These are phyloP conservation scores for Beauveria pseudobassiana DNA, from an alignment of 2,329 filamentous ascomycete genomes.

Conservation along the genomic window DNA sequence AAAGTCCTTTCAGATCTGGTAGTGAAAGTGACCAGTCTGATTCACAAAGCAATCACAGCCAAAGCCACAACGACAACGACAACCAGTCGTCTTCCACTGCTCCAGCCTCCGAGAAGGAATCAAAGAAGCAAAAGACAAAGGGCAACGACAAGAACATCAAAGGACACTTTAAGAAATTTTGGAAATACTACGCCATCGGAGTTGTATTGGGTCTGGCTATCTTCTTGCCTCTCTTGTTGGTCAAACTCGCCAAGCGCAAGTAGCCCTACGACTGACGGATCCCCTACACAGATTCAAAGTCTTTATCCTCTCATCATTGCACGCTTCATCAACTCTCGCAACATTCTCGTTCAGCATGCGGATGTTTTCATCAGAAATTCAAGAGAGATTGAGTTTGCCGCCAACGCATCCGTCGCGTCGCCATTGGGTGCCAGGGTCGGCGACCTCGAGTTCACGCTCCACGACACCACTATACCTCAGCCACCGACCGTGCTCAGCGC, in stretches of 20 bases:
- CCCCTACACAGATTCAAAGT: neutral
- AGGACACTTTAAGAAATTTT: neutral
- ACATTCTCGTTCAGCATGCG: neutral
- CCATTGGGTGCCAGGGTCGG: neutral
- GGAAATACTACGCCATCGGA: neutral
- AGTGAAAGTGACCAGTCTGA: neutral
- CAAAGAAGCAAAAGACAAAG: neutral
- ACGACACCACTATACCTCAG: neutral
- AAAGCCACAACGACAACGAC: neutral
- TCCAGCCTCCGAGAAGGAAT: neutral
- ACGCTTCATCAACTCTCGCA: conserved; percentile 1
- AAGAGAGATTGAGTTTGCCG: neutral
- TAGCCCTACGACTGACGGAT: neutral
- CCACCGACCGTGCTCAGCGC: neutral
- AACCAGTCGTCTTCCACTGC: neutral
- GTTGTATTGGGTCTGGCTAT: neutral
- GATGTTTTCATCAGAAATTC: neutral
- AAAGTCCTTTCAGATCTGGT: neutral
- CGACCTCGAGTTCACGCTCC: conserved; percentile 2
- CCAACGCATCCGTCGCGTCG: neutral
- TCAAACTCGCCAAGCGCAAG: conserved; percentile 3
- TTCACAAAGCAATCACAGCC: neutral
- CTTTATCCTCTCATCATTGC: conserved; percentile 2
- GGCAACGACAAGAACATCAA: neutral
- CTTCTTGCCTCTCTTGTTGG: conserved; percentile 1